These are phyloP conservation scores for Apiospora saccharicola DNA, from an alignment of 2,329 filamentous ascomycete genomes.

Conservation along the genomic window DNA sequence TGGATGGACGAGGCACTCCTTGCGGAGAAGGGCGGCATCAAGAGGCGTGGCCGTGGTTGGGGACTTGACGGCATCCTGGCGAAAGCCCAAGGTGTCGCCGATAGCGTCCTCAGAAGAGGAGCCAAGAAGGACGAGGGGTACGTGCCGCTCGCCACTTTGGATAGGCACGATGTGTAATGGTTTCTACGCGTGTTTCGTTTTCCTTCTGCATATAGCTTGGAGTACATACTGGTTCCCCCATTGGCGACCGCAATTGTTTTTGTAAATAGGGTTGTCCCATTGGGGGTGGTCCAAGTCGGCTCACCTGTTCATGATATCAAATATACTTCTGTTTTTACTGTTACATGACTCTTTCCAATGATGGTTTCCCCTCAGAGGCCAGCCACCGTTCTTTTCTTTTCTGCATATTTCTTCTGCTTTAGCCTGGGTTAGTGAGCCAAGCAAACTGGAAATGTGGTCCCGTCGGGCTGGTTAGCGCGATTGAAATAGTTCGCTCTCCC, in stretches of 20 bases:
- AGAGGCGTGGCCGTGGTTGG: conserved; percentile 52
- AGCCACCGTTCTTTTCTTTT: background rate
- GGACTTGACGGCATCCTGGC: conserved; percentile 50
- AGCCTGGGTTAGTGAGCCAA: background rate
- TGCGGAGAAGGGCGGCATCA: conserved; percentile 61
- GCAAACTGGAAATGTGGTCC: background rate
- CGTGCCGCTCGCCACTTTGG: conserved; percentile 63
- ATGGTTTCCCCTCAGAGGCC: background rate
- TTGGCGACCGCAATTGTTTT: background rate
- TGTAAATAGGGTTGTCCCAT: conserved; percentile 4
- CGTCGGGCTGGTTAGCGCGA: conserved; percentile 5
- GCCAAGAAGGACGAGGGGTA: conserved; percentile 61
- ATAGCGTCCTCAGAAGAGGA: conserved; percentile 43
- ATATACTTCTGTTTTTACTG: conserved; percentile 6
- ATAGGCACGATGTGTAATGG: conserved; percentile 37
- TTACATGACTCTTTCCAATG: background rate
- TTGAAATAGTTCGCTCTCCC: background rate
- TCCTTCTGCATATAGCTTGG: conserved; percentile 8
- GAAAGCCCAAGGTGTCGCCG: conserved; percentile 51
- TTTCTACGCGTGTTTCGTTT: background rate
- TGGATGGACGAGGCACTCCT: conserved; percentile 83
- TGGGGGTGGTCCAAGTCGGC: background rate
- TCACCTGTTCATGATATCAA: conserved; percentile 9
- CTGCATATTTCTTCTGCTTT: background rate
- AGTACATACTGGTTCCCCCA: background rate